Conservation (phyloP, 2,329 filamentous ascomycete species). For the Colletotrichum godetiae region DNA sequence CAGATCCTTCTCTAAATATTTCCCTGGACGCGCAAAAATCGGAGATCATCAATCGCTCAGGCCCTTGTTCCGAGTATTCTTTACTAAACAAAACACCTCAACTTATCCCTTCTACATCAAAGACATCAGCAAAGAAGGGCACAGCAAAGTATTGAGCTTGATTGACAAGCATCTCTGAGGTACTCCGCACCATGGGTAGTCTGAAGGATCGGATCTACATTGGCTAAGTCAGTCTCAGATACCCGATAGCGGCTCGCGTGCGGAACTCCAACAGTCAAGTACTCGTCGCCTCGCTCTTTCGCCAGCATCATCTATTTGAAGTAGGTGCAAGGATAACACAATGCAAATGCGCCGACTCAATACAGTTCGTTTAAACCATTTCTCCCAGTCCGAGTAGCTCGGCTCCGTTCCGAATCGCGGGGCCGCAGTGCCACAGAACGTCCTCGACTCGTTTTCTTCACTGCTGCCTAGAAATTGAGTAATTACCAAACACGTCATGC, state of each 20-base stretch:
- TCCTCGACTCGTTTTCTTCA: neutral
- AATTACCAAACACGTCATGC: neutral
- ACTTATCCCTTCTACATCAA: neutral
- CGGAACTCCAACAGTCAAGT: neutral
- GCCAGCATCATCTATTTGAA: neutral
- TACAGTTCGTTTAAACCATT: no score
- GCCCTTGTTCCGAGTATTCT: neutral
- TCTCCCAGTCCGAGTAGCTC: neutral
- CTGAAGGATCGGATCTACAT: neutral
- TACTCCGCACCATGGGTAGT: neutral
- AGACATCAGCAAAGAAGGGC: neutral
- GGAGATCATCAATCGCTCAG: neutral
- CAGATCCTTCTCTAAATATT: rapidly evolving
- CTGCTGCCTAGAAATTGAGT: neutral
- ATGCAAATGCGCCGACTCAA: neutral
- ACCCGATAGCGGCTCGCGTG: neutral
- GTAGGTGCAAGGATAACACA: neutral
- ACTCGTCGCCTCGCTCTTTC: neutral
- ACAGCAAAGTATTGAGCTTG: neutral
- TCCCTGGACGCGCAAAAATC: neutral
- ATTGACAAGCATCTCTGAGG: neutral
- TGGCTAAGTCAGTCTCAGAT: neutral
- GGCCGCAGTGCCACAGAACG: neutral
- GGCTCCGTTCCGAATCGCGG: neutral
- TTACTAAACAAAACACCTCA: neutral